Evolutionary conservation across 805 yeast genomes (phyloP), one percentile per base, ranked within the genome.

Genomic region (Schwanniomyces polymorphus): DNA sequence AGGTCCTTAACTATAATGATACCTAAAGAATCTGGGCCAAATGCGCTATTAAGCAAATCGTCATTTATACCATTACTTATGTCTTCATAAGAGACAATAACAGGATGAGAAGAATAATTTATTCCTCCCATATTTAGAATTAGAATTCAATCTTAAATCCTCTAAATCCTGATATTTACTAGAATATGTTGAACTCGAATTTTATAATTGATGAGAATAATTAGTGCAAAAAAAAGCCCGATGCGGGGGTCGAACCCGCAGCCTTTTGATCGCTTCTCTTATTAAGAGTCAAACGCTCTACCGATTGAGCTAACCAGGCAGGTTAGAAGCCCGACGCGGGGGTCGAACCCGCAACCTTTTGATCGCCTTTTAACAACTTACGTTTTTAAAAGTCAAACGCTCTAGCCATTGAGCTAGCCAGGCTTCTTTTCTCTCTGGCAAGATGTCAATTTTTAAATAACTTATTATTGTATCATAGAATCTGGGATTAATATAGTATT

Each of bases 1-100:
- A 81, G 61, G 3, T 65, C 74, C 23, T 61, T 65, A 12, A 82
- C 76, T 6, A 81, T 48, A 5, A 82, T 68, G 29, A 82, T 75
- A 1, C 86, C 86, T 7, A 82, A 64, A 0, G 84, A 79, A 28
- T 78, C 69, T 2, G 76, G 75, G 0, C 84, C 86, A 61, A 81
- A 81, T 1, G 85, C 85, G 8, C 59, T 48, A 4, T 64, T 60
- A 31, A 81, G 63, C 5, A 52, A 48, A 1, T 53, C 41, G 40
- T 67, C 67, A 3, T 58, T 62, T 2, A 61, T 52, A 1, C 78
- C 79, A 0, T 54, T 14, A 25, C 54, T 23, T 25, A 76, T 63
- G 29, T 65, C 66, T 23, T 52, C 45, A 0, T 71, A 51, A 1
- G 67, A 51, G 0, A 72, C 76, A 0, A 42, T 48, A 0, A 72